These are phyloP conservation scores for Trapa bicornis DNA, from an alignment of 345 rosid species.

Conservation along the genomic window DNA sequence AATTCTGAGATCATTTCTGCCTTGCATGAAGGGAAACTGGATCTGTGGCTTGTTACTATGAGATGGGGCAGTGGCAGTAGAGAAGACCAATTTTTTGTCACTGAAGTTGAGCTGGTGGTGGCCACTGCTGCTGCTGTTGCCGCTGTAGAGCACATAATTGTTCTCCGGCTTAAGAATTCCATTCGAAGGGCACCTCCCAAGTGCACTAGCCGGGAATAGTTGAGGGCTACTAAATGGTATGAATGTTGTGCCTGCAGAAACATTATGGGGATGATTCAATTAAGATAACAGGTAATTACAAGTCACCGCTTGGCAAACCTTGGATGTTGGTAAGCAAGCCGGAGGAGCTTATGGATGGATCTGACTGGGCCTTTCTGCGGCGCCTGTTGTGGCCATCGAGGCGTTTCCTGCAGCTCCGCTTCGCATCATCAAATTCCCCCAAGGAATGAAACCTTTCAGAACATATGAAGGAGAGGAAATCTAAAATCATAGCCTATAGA, in stretches of 20 bases:
- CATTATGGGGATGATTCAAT: neutral
- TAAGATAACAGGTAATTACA: neutral
- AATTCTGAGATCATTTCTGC: constrained; percentile 14
- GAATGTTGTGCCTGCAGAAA: constrained; percentile 30
- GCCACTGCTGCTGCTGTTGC: neutral
- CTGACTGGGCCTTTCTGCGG: constrained; percentile 58
- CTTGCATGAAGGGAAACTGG: constrained; percentile 35
- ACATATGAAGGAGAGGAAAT: neutral
- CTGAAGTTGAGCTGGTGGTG: constrained; percentile 26
- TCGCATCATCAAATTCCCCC: constrained; percentile 64
- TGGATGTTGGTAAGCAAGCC: constrained; percentile 30
- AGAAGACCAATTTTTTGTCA: constrained; percentile 17
- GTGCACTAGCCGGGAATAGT: constrained; percentile 18
- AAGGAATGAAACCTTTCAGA: constrained; percentile 53
- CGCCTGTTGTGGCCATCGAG: constrained; percentile 75
- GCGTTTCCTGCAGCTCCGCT: constrained; percentile 71
- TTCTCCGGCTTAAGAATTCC: constrained; percentile 26
- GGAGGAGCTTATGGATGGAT: constrained; percentile 26
- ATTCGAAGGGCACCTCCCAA: constrained; percentile 27
- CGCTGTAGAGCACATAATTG: constrained; percentile 15
- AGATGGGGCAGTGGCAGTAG: constrained; percentile 21
- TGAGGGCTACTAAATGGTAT: constrained; percentile 33
- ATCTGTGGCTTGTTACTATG: constrained; percentile 19
- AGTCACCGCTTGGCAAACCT: constrained; percentile 20
- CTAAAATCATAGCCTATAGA: neutral